Evolutionary conservation across 2,329 filamentous ascomycete species (phyloP).

Genomic region (Ascochyta viciae-villosae): DNA sequence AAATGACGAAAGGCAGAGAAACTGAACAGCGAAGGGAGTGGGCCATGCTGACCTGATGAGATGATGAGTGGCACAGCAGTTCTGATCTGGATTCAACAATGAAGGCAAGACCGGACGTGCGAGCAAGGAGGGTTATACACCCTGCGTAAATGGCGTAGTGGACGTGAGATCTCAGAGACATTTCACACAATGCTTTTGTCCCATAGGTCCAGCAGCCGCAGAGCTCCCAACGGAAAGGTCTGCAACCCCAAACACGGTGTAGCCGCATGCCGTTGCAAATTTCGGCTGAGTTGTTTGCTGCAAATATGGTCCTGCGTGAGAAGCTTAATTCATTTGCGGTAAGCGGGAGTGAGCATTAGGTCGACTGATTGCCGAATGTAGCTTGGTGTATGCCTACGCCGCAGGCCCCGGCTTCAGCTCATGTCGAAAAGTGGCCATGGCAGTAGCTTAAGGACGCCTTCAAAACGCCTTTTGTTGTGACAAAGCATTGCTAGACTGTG

Average conservation of each 20-base stretch:
- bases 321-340: conserved; percentile 26
- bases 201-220: conserved; percentile 16
- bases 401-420: conserved; percentile 14
- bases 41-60: conserved; percentile 16
- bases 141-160: conserved; percentile 10
- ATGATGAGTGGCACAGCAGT: conserved; percentile 15
- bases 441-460: conserved; percentile 18
- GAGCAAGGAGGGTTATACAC: conserved; percentile 9
- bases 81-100: conserved; percentile 5
- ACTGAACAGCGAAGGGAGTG: conserved; percentile 14
- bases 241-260: conserved; percentile 13
- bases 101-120: conserved; percentile 4
- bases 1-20: conserved; percentile 11
- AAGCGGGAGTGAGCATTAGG: conserved; percentile 13
- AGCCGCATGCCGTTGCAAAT: conserved; percentile 6
- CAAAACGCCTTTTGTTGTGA: conserved; percentile 9
- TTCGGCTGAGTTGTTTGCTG: conserved; percentile 21
- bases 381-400: conserved; percentile 27
- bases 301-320: conserved; percentile 26
- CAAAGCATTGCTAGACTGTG: not conserved
- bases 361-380: conserved; percentile 14
- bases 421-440: conserved; percentile 19
- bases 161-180: conserved; percentile 5
- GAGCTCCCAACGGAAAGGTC: conserved; percentile 9
- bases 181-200: conserved; percentile 3